phyloP scores from a whole-genome alignment of 2,329 filamentous ascomycete genomes.

The Hymenoscyphus salicellus region DNA sequence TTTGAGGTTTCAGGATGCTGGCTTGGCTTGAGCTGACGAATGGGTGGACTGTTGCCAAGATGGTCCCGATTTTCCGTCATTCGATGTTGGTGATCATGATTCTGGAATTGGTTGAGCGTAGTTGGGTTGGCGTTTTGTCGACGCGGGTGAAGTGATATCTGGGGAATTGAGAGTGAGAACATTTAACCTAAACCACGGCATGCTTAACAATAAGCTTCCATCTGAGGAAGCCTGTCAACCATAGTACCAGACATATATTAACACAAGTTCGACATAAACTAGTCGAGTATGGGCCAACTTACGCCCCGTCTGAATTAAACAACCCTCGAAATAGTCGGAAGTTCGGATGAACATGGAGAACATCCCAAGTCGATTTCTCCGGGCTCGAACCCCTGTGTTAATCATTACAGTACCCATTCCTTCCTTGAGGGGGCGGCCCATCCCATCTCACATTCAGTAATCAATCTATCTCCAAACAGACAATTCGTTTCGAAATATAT shows the following conservation, averaged over 20 bases:
- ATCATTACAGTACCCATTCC: neutral
- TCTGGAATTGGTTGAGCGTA: neutral
- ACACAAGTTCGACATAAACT: neutral
- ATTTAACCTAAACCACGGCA: too few species aligned
- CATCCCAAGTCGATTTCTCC: neutral
- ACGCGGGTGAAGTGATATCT: neutral
- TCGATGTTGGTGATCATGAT: neutral
- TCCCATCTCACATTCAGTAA: slow-evolving; percentile 1
- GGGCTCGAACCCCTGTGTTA: too few species aligned
- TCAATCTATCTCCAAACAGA: neutral
- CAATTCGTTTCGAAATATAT: slow-evolving; percentile 7
- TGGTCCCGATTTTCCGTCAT: neutral
- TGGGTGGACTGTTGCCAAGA: neutral
- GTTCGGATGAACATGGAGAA: neutral
- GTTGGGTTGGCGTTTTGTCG: neutral
- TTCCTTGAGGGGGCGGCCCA: neutral
- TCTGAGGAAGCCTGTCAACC: too few species aligned
- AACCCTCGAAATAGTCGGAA: neutral
- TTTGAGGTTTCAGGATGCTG: neutral
- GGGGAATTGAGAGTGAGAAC: too few species aligned
- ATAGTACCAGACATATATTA: neutral
- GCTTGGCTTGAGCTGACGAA: neutral
- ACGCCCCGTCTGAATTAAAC: neutral
- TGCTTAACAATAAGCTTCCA: too few species aligned
- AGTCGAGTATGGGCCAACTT: neutral